These are phyloP conservation scores for Pluteus cervinus DNA, from an alignment of 768 basidiomycete species.

Conservation along the genomic window DNA sequence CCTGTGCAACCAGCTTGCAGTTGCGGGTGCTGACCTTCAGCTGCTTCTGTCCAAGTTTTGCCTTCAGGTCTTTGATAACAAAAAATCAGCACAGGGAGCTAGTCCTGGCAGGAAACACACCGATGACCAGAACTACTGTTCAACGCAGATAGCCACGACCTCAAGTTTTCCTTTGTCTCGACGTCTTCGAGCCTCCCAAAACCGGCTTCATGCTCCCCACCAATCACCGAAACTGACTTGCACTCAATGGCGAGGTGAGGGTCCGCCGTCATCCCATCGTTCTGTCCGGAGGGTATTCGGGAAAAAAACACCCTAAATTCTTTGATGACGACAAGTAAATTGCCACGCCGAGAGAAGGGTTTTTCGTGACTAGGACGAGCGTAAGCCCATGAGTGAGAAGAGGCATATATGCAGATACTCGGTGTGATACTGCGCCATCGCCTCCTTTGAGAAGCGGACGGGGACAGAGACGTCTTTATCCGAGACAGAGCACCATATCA, in stretches of 20 bases:
- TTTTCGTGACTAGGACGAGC: constrained; percentile 17
- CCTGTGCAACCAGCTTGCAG: neutral
- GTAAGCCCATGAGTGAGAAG: constrained; percentile 3
- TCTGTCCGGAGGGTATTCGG: constrained; percentile 41
- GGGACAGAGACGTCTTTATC: constrained; percentile 49
- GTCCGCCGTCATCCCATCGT: constrained; percentile 31
- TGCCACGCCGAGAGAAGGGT: constrained; percentile 38
- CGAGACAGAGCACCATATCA: constrained; percentile 58
- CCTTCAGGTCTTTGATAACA: constrained; percentile 23
- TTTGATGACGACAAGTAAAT: constrained; percentile 41
- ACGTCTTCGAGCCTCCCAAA: constrained; percentile 50
- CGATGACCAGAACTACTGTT: constrained; percentile 52
- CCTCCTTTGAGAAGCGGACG: constrained; percentile 48
- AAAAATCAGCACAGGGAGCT: constrained; percentile 2
- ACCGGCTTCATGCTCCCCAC: constrained; percentile 34
- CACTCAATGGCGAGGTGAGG: constrained; percentile 52
- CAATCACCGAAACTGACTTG: constrained; percentile 32
- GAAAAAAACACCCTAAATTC: constrained; percentile 45
- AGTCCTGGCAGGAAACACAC: constrained; percentile 33
- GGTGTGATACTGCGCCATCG: constrained; percentile 36
- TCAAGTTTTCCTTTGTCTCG: constrained; percentile 33
- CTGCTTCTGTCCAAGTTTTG: constrained; percentile 34
- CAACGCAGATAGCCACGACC: constrained; percentile 51
- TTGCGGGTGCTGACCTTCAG: neutral
- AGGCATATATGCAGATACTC: constrained; percentile 12